Evolutionary conservation across 371 early-diverging fungal species (phyloP), one percentile per base, ranked within the genome.

Genomic region (Mucor velutinosus): DNA sequence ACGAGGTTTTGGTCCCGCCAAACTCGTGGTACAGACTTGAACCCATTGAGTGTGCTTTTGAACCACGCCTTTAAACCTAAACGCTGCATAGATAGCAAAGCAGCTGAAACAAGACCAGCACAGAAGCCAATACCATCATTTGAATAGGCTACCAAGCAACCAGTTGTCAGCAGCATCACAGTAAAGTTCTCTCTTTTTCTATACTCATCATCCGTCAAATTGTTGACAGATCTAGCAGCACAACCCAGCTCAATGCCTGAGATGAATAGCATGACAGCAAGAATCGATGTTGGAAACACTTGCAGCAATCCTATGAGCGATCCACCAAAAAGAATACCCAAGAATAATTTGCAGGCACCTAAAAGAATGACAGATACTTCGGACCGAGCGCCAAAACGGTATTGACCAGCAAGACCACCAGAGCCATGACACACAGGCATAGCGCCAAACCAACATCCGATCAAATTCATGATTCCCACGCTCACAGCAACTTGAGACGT

Each of bases 381-480:
- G 0, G 94, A 84, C 47, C 97, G 89, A 23, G 97, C 95, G 35
- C 97, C 97, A 73, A 95, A 96, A 2, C 94, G 92, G 75, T 95
- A 94, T 76, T 96, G 97, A 11, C 92, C 97, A 15, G 95, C 95
- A 35, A 96, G 78, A 11, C 97, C 97, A 23, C 97, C 97, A 8
- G 94, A 91, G 23, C 94, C 91, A 66, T 91, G 92, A 63, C 84
- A 95, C 70, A 87, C 93, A 4, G 97, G 95, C 74, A 92, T 86
- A 6, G 91, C 89, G 3, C 95, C 95, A 75, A 95, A 92, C 89
- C 93, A 93, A 70, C 92, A 92, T 1, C 91, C 92, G 41, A 92
- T 77, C 53, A 95, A 60, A 70, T 96, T 96, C 95, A 95, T 94
- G 11, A 88, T 64, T 29, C 95, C 95, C 15, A 96, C 87, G 41